A percentile compares a stretch with the other conserved stretches of the same genome.
Conservation (phyloP, 2,329 filamentous ascomycete genomes). For the Xylaria sp. region DNA sequence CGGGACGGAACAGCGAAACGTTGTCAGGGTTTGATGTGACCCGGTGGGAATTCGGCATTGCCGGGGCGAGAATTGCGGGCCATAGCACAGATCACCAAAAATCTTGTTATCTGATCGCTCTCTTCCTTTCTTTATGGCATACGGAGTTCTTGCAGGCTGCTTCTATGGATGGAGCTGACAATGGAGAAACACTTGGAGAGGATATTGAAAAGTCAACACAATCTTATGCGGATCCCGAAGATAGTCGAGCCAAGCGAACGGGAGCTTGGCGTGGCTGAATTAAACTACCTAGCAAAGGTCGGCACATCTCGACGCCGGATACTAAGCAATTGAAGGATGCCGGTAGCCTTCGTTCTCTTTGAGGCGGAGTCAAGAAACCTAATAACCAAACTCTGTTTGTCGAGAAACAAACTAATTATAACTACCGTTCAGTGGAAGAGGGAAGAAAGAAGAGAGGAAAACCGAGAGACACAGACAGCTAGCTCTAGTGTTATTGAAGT, state of each 20-base stretch:
- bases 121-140: conserved; percentile 13
- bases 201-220: conserved; percentile 7
- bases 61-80: conserved; percentile 34
- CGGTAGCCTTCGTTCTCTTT: background rate
- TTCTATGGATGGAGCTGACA: conserved; percentile 12
- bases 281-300: conserved; percentile 14
- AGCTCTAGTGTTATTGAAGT: conserved; percentile 24
- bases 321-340: background rate
- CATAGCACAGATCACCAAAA: conserved; percentile 14
- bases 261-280: conserved; percentile 17
- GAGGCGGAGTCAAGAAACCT: background rate
- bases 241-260: conserved; percentile 20
- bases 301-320: conserved; percentile 15
- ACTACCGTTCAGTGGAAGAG: background rate
- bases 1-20: conserved; percentile 35
- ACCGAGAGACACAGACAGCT: conserved; percentile 28
- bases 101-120: conserved; percentile 4
- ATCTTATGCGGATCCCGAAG: conserved; percentile 5
- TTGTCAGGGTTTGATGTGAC: conserved; percentile 18
- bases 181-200: background rate
- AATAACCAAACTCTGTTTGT: background rate
- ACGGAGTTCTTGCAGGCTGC: background rate
- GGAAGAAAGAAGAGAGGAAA: background rate
- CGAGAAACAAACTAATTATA: background rate
- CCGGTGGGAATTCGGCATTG: conserved; percentile 27